phyloP scores from a whole-genome alignment of 2,329 filamentous ascomycete species.

The Microdochium paspali region DNA sequence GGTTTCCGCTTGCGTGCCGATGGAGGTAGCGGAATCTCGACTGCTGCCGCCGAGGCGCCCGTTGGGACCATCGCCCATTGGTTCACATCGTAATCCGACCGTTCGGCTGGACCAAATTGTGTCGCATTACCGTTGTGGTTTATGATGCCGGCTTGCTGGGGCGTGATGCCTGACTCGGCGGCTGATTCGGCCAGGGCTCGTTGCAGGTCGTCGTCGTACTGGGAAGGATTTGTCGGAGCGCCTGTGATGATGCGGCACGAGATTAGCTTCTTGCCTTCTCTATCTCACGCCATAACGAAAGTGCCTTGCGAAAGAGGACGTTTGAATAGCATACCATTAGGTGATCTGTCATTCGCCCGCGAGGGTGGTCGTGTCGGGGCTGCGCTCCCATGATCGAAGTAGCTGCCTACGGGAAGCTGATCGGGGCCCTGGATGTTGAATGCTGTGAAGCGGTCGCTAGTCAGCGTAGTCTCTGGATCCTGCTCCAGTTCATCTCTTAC shows the following conservation, averaged over 20 bases:
- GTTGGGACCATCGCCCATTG: slow-evolving; percentile 51
- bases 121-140: slow-evolving; percentile 27
- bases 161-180: slow-evolving; percentile 36
- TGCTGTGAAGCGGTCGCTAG: slow-evolving; percentile 21
- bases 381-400: slow-evolving; percentile 24
- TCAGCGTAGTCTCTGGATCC: slow-evolving; percentile 4
- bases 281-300: slow-evolving; percentile 7
- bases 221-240: slow-evolving; percentile 24
- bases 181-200: slow-evolving; percentile 47
- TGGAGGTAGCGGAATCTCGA: slow-evolving; percentile 27
- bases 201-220: slow-evolving; percentile 47
- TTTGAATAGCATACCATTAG: slow-evolving; percentile 40
- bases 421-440: slow-evolving; percentile 48
- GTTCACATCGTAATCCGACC: slow-evolving; percentile 41
- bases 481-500: slow-evolving; percentile 20
- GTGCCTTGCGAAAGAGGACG: not conserved
- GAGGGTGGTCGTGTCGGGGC: slow-evolving; percentile 55
- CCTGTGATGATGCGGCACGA: slow-evolving; percentile 13
- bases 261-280: slow-evolving; percentile 8
- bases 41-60: slow-evolving; percentile 13
- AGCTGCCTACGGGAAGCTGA: slow-evolving; percentile 29
- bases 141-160: slow-evolving; percentile 43
- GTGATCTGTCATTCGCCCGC: slow-evolving; percentile 46
- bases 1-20: slow-evolving; percentile 32
- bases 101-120: slow-evolving; percentile 51